These are phyloP conservation scores for Solanum paucissectum DNA, from an alignment of 257 asterid species.

Conservation along the genomic window DNA sequence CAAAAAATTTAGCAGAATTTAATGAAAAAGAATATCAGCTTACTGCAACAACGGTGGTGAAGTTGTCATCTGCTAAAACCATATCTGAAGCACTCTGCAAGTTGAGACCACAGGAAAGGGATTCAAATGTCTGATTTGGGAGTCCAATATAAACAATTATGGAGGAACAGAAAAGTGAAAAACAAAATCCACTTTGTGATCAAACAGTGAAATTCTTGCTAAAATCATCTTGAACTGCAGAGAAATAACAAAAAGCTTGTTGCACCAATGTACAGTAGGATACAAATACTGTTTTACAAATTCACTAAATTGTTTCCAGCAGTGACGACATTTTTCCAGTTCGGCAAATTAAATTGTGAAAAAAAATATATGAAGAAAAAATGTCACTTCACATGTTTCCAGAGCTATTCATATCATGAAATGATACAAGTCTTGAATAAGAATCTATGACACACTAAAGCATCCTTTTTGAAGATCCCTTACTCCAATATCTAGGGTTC, in stretches of 20 bases:
- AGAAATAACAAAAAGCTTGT: background rate
- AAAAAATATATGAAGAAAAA: background rate
- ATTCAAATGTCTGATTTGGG: background rate
- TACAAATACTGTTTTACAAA: background rate
- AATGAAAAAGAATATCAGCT: conserved; percentile 14
- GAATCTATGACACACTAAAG: background rate
- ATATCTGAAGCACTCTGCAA: conserved; percentile 99
- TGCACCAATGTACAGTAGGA: background rate
- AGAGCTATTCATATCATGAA: background rate
- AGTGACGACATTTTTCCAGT: background rate
- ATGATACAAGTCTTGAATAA: background rate
- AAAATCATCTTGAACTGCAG: background rate
- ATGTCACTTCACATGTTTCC: background rate
- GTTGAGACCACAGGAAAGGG: conserved; percentile 11
- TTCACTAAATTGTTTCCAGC: background rate
- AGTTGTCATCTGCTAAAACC: conserved; percentile 98
- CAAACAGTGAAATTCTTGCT: background rate
- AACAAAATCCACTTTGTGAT: background rate
- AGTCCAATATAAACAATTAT: background rate
- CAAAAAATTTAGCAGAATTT: background rate
- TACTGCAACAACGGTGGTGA: conserved; percentile 97
- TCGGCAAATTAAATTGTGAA: background rate
- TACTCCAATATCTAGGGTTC: background rate
- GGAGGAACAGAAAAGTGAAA: background rate
- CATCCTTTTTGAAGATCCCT: background rate